phyloP scores from a whole-genome alignment of 768 basidiomycete species.

The Tephrocybe sp. region DNA sequence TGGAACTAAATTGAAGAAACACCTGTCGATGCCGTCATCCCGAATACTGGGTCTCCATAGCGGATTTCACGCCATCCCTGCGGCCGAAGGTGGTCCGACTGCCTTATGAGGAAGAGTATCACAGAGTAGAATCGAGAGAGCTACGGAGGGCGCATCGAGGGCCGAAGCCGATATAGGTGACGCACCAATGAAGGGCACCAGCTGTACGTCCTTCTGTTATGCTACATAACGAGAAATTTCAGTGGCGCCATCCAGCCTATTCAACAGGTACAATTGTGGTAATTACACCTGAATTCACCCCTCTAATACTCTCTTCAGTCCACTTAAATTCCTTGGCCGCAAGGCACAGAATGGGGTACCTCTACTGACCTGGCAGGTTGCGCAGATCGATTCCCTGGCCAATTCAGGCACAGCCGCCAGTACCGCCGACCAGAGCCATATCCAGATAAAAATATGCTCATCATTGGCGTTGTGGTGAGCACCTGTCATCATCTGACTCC shows the following conservation, averaged over 20 bases:
- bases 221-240: too few relatives aligned
- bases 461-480: conserved; percentile 39
- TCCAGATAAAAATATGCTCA: conserved; percentile 36
- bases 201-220: conserved; percentile 23
- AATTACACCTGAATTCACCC: too few relatives aligned
- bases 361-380: conserved; percentile 31
- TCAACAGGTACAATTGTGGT: conserved; percentile 20
- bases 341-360: conserved; percentile 32
- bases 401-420: conserved; percentile 38
- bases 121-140: conserved; percentile 18
- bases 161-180: conserved; percentile 38
- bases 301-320: conserved; percentile 16
- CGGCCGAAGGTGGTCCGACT: conserved; percentile 30
- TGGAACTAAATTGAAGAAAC: conserved; percentile 44
- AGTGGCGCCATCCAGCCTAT: conserved; percentile 15
- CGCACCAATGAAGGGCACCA: conserved; percentile 33
- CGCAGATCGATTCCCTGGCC: conserved; percentile 32
- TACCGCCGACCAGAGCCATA: conserved; percentile 40
- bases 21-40: conserved; percentile 34
- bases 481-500: too few relatives aligned
- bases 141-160: conserved; percentile 31
- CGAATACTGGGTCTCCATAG: conserved; percentile 30
- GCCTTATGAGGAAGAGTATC: conserved; percentile 28
- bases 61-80: conserved; percentile 35
- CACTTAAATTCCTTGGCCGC: conserved; percentile 30